Conservation (phyloP, 208 protist genomes). For the Acanthamoeba rhysodes region DNA sequence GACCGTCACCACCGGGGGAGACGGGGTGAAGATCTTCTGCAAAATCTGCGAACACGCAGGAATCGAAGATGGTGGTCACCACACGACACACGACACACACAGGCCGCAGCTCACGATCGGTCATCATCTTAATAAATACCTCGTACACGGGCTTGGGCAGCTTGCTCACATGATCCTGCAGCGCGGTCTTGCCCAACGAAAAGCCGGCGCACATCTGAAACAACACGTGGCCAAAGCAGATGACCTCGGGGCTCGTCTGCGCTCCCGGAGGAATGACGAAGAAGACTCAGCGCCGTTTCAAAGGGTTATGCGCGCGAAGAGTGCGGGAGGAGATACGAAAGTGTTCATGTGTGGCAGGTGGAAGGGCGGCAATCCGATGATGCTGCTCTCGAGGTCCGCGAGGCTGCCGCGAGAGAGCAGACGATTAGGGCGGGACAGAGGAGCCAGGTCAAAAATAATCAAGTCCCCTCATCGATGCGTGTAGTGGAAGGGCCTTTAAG, state of each 20-base stretch:
- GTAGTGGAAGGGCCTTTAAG: neutral
- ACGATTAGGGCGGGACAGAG: neutral
- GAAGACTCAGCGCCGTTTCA: neutral
- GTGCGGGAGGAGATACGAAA: neutral
- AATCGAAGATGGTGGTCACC: neutral
- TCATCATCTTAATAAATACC: neutral
- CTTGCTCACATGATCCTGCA: neutral
- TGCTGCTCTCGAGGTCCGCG: constrained; percentile 45
- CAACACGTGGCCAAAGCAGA: constrained; percentile 51
- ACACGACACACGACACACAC: neutral
- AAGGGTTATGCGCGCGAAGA: too few relatives aligned
- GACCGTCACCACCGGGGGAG: neutral
- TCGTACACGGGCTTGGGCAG: constrained; percentile 40
- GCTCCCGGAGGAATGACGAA: neutral
- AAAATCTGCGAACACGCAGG: neutral
- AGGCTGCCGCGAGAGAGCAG: neutral
- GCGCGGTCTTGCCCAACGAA: neutral
- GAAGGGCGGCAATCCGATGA: neutral
- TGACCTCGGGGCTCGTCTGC: constrained; percentile 56
- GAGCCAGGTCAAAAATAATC: neutral
- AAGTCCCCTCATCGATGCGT: neutral
- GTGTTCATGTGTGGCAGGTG: constrained; percentile 31
- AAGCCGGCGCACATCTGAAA: constrained; percentile 57
- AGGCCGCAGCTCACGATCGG: neutral
- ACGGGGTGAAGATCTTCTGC: constrained; percentile 49